Conservation (phyloP, 192 early-diverging fungal genomes). For the Chytriomyces sp. region DNA sequence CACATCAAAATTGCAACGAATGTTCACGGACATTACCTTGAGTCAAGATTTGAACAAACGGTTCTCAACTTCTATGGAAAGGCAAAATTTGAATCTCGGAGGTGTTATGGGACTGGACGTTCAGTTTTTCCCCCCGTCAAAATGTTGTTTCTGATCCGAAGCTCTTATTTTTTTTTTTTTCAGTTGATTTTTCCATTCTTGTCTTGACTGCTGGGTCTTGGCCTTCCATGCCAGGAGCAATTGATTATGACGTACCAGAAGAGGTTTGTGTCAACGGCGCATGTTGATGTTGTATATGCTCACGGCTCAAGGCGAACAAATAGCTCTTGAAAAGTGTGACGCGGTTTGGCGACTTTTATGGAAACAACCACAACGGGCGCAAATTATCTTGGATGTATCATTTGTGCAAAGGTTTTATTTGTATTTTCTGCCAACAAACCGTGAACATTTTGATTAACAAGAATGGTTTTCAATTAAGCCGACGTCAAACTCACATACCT, state of each 20-base stretch:
- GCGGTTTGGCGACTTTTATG: slow-evolving; percentile 76
- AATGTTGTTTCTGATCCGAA: too few relatives aligned
- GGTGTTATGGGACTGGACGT: too few relatives aligned
- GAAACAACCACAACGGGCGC: slow-evolving; percentile 72
- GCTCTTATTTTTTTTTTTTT: too few relatives aligned
- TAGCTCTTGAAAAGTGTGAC: slow-evolving; percentile 73
- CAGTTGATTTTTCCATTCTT: slow-evolving; percentile 74
- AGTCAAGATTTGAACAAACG: slow-evolving; percentile 68
- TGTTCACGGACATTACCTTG: slow-evolving; percentile 86
- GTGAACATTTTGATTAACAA: background rate
- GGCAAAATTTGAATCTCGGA: slow-evolving; percentile 50
- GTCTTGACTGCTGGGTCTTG: slow-evolving; percentile 84
- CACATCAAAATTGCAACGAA: slow-evolving; percentile 82
- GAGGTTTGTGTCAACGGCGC: slow-evolving; percentile 37
- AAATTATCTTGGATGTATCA: slow-evolving; percentile 84
- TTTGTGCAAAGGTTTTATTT: slow-evolving; percentile 66
- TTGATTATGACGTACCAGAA: slow-evolving; percentile 49
- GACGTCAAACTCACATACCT: slow-evolving; percentile 70
- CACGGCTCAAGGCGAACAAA: too few relatives aligned
- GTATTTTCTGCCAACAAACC: slow-evolving; percentile 4
- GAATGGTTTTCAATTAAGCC: slow-evolving; percentile 10
- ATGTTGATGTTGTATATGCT: background rate
- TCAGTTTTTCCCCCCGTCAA: too few relatives aligned
- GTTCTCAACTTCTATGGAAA: slow-evolving; percentile 56
- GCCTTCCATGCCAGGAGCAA: slow-evolving; percentile 58